phyloP scores from a whole-genome alignment of 139 green algal species.

The Gonium pectorale region DNA sequence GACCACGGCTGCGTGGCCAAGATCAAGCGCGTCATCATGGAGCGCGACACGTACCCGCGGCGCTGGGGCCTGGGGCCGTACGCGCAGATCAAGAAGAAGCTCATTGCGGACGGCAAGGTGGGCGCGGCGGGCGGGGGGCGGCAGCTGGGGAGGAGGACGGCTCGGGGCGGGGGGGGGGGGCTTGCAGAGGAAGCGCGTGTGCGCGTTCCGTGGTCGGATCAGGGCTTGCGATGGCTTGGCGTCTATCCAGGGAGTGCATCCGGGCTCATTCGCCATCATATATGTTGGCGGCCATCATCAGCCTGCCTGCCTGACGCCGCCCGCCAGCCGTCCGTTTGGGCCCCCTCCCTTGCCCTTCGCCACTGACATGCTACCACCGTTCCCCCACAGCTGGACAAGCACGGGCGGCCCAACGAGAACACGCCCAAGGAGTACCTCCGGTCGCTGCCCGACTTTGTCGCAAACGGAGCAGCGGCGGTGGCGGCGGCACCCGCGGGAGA shows the following conservation, averaged over 20 bases:
- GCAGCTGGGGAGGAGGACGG: background rate
- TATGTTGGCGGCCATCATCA: too few species aligned
- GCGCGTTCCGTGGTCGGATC: too few species aligned
- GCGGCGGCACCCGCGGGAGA: slow-evolving; percentile 37
- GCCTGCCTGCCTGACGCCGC: too few species aligned
- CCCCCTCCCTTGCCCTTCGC: too few species aligned
- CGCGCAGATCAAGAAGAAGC: slow-evolving; percentile 97
- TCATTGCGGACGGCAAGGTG: slow-evolving; percentile 93
- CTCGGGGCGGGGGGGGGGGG: background rate
- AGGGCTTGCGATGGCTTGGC: too few species aligned
- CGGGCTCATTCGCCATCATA: too few species aligned
- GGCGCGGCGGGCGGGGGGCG: too few species aligned
- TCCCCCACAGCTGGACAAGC: slow-evolving; percentile 88
- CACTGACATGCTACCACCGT: too few species aligned
- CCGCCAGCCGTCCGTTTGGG: too few species aligned
- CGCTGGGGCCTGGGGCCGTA: slow-evolving; percentile 93
- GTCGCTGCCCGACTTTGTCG: slow-evolving; percentile 72
- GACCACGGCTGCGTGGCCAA: slow-evolving; percentile 97
- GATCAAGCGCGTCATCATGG: slow-evolving; percentile 99
- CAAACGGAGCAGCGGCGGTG: slow-evolving; percentile 14
- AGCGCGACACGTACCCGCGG: slow-evolving; percentile 98
- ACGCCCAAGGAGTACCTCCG: slow-evolving; percentile 94
- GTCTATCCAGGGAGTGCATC: too few species aligned
- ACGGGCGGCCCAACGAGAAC: slow-evolving; percentile 94
- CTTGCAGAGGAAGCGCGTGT: too few species aligned